Evolutionary conservation across 2,329 filamentous ascomycete genomes (phyloP).

Genomic region (Tolypocladium nubicola): DNA sequence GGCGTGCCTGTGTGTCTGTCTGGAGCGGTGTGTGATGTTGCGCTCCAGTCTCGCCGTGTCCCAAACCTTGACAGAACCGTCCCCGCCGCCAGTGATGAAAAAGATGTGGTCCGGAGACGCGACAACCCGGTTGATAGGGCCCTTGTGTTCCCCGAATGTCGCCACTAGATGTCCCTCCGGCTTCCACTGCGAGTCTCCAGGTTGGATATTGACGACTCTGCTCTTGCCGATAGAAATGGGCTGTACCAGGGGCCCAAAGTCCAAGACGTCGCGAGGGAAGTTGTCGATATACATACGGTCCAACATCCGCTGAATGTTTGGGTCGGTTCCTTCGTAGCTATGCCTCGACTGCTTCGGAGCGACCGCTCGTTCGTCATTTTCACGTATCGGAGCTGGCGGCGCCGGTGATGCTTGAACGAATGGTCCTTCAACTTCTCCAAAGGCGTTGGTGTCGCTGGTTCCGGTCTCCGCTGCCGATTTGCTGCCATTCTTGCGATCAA

Average conservation of each 20-base stretch:
- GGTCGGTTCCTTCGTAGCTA: slow-evolving; percentile 74
- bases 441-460: slow-evolving; percentile 48
- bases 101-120: slow-evolving; percentile 86
- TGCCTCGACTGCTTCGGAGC: slow-evolving; percentile 50
- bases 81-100: slow-evolving; percentile 88
- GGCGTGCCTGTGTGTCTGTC: slow-evolving; percentile 73
- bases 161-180: slow-evolving; percentile 78
- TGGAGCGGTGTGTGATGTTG: slow-evolving; percentile 78
- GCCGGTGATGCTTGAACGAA: slow-evolving; percentile 27
- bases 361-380: slow-evolving; percentile 18
- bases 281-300: slow-evolving; percentile 76
- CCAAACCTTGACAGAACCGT: slow-evolving; percentile 87
- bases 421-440: slow-evolving; percentile 49
- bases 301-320: slow-evolving; percentile 58
- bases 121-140: slow-evolving; percentile 69
- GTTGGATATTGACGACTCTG: slow-evolving; percentile 36
- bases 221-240: slow-evolving; percentile 49
- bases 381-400: slow-evolving; percentile 11
- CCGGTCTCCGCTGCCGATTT: slow-evolving; percentile 49
- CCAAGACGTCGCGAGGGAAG: slow-evolving; percentile 52
- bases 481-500: slow-evolving; percentile 48
- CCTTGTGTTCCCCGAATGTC: slow-evolving; percentile 79
- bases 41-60: slow-evolving; percentile 82
- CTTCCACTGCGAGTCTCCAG: slow-evolving; percentile 53
- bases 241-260: slow-evolving; percentile 73